Conservation (phyloP, 495 filamentous ascomycete species). For the Jackrogersella multiformis region DNA sequence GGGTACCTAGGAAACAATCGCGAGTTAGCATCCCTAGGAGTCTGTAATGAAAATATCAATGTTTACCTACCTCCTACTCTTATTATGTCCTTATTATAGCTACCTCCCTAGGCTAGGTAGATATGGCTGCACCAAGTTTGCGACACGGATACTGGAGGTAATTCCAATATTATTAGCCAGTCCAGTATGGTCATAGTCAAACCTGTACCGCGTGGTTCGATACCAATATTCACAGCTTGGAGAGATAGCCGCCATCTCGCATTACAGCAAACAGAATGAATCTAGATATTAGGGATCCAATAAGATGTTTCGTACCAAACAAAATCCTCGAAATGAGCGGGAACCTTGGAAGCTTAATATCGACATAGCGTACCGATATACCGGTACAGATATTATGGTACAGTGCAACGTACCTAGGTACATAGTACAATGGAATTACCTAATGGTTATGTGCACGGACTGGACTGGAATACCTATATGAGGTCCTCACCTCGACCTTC, state of each 20-base stretch:
- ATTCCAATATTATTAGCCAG: constrained; percentile 24
- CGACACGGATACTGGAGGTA: constrained; percentile 4
- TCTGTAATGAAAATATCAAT: too few relatives aligned
- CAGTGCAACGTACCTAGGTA: too few relatives aligned
- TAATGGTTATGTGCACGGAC: too few relatives aligned
- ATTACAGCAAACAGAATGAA: constrained; percentile 25
- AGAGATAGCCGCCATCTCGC: constrained; percentile 28
- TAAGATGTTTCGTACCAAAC: constrained; percentile 2
- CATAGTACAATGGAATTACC: too few relatives aligned
- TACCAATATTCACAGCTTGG: background rate
- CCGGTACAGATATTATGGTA: background rate
- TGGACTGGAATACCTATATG: too few relatives aligned
- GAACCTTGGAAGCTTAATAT: background rate
- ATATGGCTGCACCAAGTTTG: constrained; percentile 6
- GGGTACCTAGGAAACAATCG: background rate
- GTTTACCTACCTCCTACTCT: too few relatives aligned
- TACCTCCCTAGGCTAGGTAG: too few relatives aligned
- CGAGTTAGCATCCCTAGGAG: too few relatives aligned
- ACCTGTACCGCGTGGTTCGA: constrained; percentile 11
- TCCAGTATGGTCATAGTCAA: background rate
- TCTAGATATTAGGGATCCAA: constrained; percentile 23
- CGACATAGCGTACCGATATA: background rate
- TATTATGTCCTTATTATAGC: too few relatives aligned
- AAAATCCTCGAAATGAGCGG: too few relatives aligned
- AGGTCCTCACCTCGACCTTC: too few relatives aligned